Conservation (phyloP, 441 rosid species). For the Euphorbia schlechtendalii region DNA sequence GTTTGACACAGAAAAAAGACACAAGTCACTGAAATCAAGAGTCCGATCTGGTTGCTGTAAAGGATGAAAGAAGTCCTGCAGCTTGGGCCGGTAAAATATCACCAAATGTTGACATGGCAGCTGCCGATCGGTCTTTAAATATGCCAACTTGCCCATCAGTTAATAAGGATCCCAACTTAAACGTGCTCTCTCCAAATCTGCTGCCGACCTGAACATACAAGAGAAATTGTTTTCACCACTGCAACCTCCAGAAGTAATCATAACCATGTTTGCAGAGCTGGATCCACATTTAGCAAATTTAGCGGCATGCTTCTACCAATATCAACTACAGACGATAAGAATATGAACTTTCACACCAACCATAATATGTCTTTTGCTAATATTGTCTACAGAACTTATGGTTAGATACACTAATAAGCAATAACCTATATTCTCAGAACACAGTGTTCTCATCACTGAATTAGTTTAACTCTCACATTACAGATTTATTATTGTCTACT, state of each 20-base stretch:
- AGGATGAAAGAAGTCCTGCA: constrained; percentile 92
- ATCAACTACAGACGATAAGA: background rate
- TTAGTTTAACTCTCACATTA: background rate
- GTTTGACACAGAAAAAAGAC: background rate
- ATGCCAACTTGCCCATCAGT: constrained; percentile 96
- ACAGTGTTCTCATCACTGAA: background rate
- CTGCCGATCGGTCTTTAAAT: constrained; percentile 93
- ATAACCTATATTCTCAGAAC: background rate
- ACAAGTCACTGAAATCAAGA: constrained; percentile 25
- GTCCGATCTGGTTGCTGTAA: constrained; percentile 67
- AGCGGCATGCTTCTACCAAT: background rate
- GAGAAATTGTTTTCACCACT: constrained; percentile 2
- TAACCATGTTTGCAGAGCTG: background rate
- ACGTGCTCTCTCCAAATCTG: constrained; percentile 94
- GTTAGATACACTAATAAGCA: background rate
- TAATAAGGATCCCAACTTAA: constrained; percentile 83
- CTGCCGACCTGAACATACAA: constrained; percentile 72
- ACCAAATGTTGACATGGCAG: constrained; percentile 93
- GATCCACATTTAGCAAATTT: background rate
- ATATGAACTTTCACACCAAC: background rate
- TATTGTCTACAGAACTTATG: background rate
- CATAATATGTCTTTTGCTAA: background rate
- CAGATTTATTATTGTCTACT: background rate
- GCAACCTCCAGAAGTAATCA: constrained; percentile 7
- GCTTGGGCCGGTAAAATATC: constrained; percentile 95